Base-by-base conservation (phyloP, 495 filamentous ascomycete species). In the Podospora pseudocomata region DNA sequence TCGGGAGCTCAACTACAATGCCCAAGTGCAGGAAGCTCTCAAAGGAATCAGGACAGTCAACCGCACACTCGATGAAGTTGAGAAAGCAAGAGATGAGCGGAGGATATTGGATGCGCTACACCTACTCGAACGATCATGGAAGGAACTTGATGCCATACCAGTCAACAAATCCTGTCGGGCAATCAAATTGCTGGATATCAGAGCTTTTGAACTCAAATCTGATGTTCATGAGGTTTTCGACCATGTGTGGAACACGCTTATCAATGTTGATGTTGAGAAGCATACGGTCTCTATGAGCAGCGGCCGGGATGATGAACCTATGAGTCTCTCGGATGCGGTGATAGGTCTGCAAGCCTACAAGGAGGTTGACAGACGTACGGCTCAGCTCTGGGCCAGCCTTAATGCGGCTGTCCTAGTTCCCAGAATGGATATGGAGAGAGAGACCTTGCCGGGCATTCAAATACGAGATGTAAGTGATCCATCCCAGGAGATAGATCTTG, bases 1-100 rank as follows among this genome's bases (percentile, higher is more conserved):
- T 69, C 89, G 84, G 34, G 94, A 97, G 78, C 82, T 91, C 18
- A 82, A 82, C 57, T 97, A 93, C 80, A 96, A 91, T 71, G 78
- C 87, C 67, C 86, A 87, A 55, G 82, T 97, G 26, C 79, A 84
- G 20, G 80, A 80, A 56, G 86, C 88, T 1, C 77, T 97, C 56
- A 83, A 84, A 71, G 81, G 84, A 34, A 84, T 95, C 19, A 84
- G 80, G 60, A 73, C 74, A 13, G 84, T 88, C 23, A 83, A 84
- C 65, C 78, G 76, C 28, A 74, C 80, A 5, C 73, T 91, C 15
- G 80, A 84, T 44, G 73, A 85, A 60, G 86, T 84, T 4, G 85
- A 88, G 66, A 72, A 75, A 55, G 81, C 83, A 11, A 78, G 79
- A 2, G 75, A 78, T 30, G 82, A 85, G 70, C 73, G 79, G 5